Evolutionary conservation across 257 asterid genomes (phyloP).

Genomic region (Solanum virginianum): DNA sequence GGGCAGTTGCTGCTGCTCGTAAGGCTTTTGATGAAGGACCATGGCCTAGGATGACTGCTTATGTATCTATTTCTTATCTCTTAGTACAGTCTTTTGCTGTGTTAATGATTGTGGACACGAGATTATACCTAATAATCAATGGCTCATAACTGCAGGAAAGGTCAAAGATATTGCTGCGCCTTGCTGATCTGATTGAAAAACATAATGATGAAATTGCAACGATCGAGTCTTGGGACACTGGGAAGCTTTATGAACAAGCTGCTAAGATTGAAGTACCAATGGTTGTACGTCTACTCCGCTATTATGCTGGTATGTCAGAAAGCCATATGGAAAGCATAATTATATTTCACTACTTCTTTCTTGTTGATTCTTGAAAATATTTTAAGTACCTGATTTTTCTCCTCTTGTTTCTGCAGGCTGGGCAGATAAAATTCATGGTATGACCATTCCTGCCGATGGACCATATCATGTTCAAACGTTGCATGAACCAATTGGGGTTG

Average conservation of each 20-base stretch:
- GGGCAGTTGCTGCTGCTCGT: conserved; percentile 92
- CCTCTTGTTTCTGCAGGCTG: conserved; percentile 48
- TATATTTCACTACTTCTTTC: background rate
- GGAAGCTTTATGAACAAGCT: conserved; percentile 71
- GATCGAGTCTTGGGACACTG: conserved; percentile 86
- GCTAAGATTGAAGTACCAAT: conserved; percentile 66
- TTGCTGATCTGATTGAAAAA: conserved; percentile 90
- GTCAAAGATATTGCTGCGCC: conserved; percentile 51
- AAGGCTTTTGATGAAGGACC: conserved; percentile 97
- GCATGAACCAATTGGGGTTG: conserved; percentile 97
- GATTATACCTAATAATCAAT: background rate
- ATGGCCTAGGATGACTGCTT: conserved; percentile 91
- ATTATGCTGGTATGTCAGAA: conserved; percentile 65
- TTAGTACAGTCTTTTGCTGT: background rate
- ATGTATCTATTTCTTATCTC: conserved; percentile 29
- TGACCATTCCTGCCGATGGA: conserved; percentile 86
- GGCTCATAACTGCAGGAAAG: conserved; percentile 49
- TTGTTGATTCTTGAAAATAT: background rate
- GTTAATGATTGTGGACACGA: background rate
- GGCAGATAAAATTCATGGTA: conserved; percentile 96
- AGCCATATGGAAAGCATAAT: background rate
- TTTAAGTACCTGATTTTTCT: background rate
- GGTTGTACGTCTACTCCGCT: conserved; percentile 67
- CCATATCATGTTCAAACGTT: conserved; percentile 82
- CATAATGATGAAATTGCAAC: conserved; percentile 86